A percentile compares a stretch with the other conserved stretches of the same genome.
Evolutionary conservation across 1,284 basidiomycete species (phyloP).

Genomic region (Leccinum pallidistipes): DNA sequence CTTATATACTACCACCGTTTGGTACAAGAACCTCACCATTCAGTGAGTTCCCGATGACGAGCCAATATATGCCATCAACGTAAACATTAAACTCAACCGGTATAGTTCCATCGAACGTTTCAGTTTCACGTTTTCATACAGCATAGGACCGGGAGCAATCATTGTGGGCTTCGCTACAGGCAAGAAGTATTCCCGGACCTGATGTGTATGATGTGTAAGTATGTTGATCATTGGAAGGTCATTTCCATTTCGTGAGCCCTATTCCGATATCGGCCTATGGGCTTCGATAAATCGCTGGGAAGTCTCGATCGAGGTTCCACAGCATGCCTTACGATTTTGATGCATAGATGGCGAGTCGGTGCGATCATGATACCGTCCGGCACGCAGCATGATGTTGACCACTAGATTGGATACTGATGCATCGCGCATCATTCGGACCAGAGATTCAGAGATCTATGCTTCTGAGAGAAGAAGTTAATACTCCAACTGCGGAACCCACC

Average conservation of each 20-base stretch:
- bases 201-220: constrained; percentile 2
- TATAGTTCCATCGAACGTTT: constrained; percentile 43
- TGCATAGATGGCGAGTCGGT: constrained; percentile 52
- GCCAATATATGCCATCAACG: constrained; percentile 36
- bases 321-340: constrained; percentile 35
- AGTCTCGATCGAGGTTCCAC: constrained; percentile 46
- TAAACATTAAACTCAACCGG: constrained; percentile 49
- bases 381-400: not conserved
- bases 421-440: constrained; percentile 18
- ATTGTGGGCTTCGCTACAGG: constrained; percentile 40
- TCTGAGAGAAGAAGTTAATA: not conserved
- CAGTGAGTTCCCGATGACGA: not conserved
- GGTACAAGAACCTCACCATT: not conserved
- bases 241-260: constrained; percentile 36
- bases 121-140: constrained; percentile 47
- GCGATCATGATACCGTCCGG: not conserved
- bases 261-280: not conserved
- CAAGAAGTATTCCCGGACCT: constrained; percentile 17
- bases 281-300: constrained; percentile 27
- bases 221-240: constrained; percentile 32
- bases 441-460: constrained; percentile 33
- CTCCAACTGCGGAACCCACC: not conserved
- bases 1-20: constrained; percentile 41
- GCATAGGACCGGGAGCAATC: constrained; percentile 46
- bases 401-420: not conserved